Conservation (phyloP, 1,284 basidiomycete species). For the Rhodofomes roseus region DNA sequence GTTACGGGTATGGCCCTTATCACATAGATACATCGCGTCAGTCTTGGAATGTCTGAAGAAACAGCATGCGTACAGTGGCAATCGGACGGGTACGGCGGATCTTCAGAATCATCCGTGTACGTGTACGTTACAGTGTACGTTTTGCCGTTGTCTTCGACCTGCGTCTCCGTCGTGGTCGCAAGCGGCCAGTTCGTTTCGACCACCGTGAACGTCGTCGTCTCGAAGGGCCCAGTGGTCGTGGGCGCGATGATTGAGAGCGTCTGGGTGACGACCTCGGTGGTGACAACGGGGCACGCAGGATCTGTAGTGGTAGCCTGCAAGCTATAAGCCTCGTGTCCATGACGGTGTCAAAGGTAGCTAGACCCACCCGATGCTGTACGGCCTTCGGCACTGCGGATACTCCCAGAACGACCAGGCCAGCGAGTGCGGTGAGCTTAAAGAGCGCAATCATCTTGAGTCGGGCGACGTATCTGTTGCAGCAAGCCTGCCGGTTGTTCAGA, state of each 20-base stretch:
- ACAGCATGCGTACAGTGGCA: background rate
- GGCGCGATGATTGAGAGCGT: background rate
- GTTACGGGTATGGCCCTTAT: background rate
- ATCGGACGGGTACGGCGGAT: background rate
- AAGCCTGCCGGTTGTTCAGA: background rate
- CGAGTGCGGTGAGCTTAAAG: background rate
- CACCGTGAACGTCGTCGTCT: background rate
- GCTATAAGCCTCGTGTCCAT: no score
- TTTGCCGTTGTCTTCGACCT: background rate
- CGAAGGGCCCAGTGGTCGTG: background rate
- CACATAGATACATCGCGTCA: background rate
- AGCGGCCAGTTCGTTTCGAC: background rate
- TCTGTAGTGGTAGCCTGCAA: background rate
- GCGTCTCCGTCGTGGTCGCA: background rate
- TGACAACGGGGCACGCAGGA: background rate
- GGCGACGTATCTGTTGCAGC: background rate
- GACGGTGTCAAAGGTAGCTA: background rate
- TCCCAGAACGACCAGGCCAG: background rate
- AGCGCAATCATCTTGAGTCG: background rate
- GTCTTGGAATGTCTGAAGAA: background rate
- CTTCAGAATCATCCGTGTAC: background rate
- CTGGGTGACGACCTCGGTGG: background rate
- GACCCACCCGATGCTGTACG: background rate
- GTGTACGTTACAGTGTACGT: background rate
- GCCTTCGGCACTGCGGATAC: background rate